A percentile compares a stretch with the other conserved stretches of the same genome.
phyloP scores from a whole-genome alignment of 2,329 filamentous ascomycete genomes.

The Aspergillus tubingensis region DNA sequence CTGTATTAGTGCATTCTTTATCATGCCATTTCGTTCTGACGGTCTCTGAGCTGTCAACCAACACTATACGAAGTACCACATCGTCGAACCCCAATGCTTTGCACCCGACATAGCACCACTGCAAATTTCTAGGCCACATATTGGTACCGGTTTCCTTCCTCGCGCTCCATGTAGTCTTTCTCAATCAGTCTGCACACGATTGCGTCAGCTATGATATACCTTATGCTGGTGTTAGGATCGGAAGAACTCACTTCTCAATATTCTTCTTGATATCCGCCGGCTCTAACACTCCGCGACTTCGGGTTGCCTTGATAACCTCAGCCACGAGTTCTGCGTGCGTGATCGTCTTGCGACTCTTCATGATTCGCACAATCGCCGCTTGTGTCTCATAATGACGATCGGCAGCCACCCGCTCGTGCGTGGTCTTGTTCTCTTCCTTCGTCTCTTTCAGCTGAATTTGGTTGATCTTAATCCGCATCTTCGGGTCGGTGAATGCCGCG shows the following conservation, averaged over 20 bases:
- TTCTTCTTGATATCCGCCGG: slow-evolving; percentile 91
- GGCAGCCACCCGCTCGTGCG: slow-evolving; percentile 82
- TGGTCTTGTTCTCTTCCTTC: slow-evolving; percentile 89
- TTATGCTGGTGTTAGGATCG: not conserved
- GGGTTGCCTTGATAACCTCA: slow-evolving; percentile 90
- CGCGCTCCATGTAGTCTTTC: slow-evolving; percentile 87
- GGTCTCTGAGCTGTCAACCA: not conserved
- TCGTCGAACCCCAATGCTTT: not conserved
- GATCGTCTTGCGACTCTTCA: slow-evolving; percentile 91
- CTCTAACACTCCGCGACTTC: slow-evolving; percentile 81
- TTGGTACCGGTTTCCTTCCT: slow-evolving; percentile 66
- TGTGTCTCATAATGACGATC: slow-evolving; percentile 96
- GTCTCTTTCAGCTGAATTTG: slow-evolving; percentile 98
- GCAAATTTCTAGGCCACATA: slow-evolving; percentile 62
- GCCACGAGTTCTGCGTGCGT: slow-evolving; percentile 82
- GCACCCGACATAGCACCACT: not conserved
- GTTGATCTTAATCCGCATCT: slow-evolving; percentile 95
- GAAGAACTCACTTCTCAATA: slow-evolving; percentile 76
- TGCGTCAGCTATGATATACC: slow-evolving; percentile 1
- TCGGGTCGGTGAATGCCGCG: slow-evolving; percentile 71
- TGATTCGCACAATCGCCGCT: slow-evolving; percentile 92
- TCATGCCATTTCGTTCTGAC: slow-evolving; percentile 3
- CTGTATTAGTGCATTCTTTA: not conserved
- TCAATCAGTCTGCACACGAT: slow-evolving; percentile 70
- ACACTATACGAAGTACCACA: not conserved